Evolutionary conservation across 2,329 filamentous ascomycete genomes (phyloP), one percentile per base, ranked within the genome.

Genomic region (Trichoderma oligosporum): DNA sequence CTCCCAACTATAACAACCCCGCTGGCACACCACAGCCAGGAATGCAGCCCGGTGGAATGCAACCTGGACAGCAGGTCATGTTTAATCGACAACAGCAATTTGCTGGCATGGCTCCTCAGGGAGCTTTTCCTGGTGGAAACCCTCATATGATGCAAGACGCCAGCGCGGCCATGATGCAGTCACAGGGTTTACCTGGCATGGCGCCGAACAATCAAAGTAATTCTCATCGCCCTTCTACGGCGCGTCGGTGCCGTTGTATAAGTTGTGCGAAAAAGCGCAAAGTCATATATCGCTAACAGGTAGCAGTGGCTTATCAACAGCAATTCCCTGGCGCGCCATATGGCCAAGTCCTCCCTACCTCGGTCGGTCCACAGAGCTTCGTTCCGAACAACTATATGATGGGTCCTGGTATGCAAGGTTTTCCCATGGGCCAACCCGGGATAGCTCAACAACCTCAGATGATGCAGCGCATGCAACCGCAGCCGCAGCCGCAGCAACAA

Each of bases 161-260:
- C 38, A 76, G 78, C 72, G 77, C 75, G 71, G 81, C 77, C 66
- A 84, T 86, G 82, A 85, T 86, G 82, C 82, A 81, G 72, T 83
- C 78, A 68, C 71, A 80, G 64, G 78, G 73, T 67, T 82, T 84
- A 80, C 77, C 76, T 62, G 80, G 81, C 68, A 83, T 84, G 79
- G 74, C 75, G 63, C 71, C 78, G 62, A 84, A 83, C 75, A 80
- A 81, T 53, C 81, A 83, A 68, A 82, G 81, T 84, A 74, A 78
- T 81, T 76, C 18, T n/a, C 61, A 35, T 9, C 29, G 5, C n/a
- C n/a, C 14, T 22, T 29, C n/a, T 33, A 5, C 14, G 18, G 3
- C 36, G 11, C 18, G 16, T 31, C 24, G 20, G 12, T 8, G 29
- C 38, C 16, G 38, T 8, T 20, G 20, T 29, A 35, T 20, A 11